Evolutionary conservation across 2,329 filamentous ascomycete species (phyloP).

Genomic region (Verticillium nubilum): DNA sequence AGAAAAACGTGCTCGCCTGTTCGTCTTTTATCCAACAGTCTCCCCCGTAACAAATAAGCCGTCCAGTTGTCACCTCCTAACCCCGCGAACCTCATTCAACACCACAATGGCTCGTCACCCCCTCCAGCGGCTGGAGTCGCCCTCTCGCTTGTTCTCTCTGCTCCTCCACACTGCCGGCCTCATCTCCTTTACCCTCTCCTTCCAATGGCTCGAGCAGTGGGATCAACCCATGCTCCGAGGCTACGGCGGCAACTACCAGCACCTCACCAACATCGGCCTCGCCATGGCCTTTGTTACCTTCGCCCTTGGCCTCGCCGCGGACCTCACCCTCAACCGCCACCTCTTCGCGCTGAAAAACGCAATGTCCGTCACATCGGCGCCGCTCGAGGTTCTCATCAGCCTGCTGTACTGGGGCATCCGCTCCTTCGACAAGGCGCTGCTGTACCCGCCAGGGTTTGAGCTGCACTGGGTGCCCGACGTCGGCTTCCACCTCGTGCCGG

Average conservation of each 20-base stretch:
- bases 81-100: background rate
- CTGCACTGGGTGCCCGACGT: constrained; percentile 53
- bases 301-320: constrained; percentile 54
- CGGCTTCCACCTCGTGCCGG: constrained; percentile 62
- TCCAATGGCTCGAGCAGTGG: constrained; percentile 43
- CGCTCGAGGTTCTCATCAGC: constrained; percentile 65
- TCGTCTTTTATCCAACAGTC: no score
- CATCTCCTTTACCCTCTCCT: constrained; percentile 47
- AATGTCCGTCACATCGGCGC: constrained; percentile 59
- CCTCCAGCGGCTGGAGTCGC: constrained; percentile 60
- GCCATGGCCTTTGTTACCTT: constrained; percentile 57
- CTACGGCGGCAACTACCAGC: constrained; percentile 66
- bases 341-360: constrained; percentile 65
- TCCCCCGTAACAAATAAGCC: no score
- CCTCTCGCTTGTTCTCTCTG: constrained; percentile 58
- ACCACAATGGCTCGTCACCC: constrained; percentile 45
- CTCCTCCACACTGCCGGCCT: constrained; percentile 53
- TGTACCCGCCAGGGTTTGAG: constrained; percentile 49
- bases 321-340: constrained; percentile 51
- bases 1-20: background rate
- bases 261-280: constrained; percentile 70
- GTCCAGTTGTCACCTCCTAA: no score
- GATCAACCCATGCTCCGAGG: constrained; percentile 48
- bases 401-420: constrained; percentile 68
- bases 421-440: constrained; percentile 45